Evolutionary conservation across 2,329 filamentous ascomycete species (phyloP), one percentile per base, ranked within the genome.

Genomic region (Lecanosticta acicola): DNA sequence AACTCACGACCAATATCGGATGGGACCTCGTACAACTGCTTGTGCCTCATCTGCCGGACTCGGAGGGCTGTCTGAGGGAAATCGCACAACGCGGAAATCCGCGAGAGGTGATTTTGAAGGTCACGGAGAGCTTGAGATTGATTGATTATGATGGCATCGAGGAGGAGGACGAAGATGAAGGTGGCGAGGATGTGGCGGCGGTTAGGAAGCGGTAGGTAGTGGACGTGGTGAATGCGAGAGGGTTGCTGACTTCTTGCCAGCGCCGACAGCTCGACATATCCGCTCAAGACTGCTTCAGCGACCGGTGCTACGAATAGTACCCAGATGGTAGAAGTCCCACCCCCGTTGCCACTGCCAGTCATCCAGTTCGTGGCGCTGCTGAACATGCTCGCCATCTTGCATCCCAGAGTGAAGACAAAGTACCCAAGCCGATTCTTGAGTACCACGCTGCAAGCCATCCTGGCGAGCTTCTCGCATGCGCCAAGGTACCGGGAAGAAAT

Each of bases 1-100:
- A 78, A 47, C 71, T 90, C 46, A 87, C 85, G 2, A 78, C 78
- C 49, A 84, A 87, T 46, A 89, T 91, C 58, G 87, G 87, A 40
- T 93, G 87, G 87, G 87, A 93, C 63, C 70, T 91, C 41, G 83
- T 93, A 17, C 83, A 85, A 61, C 79, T 87, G 59, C 76, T 93
- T 3, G 73, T 89, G 18, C 74, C 79, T 29, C 68, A 88, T 3
- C 74, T 84, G 1, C 78, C 79, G 2, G 70, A 73, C 2, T 83
- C 82, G n/a, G 81, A 85, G 55, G 67, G 74, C 38, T 89, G 86
- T 61, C 72, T 91, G 13, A 78, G 84, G 61, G 85, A 83, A 21
- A 81, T 91, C 42, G 86, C 86, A 24, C 78, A 82, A 18, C 73
- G 88, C 32, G 87, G 86, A 41, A 93, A 91, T 61, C 87, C 87